Percentiles rank a stretch among this genome's conserved stretches.
phyloP scores from a whole-genome alignment of 2,329 filamentous ascomycete genomes.

The Penicillium nordicum region DNA sequence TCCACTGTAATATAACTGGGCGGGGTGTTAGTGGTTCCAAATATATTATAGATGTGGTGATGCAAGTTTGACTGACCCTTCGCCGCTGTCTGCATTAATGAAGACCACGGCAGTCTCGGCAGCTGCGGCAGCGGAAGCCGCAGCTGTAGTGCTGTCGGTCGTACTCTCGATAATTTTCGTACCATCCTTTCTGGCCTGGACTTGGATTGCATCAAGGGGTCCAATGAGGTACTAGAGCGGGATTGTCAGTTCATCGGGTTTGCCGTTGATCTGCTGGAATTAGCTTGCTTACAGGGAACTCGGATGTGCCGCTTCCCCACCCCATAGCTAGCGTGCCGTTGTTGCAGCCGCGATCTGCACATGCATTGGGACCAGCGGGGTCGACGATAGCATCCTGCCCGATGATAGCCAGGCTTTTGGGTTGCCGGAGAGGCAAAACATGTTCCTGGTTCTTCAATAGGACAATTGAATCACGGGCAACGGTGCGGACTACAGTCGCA shows the following conservation, averaged over 20 bases:
- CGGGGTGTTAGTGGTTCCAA: background rate
- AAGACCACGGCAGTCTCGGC: slow-evolving; percentile 48
- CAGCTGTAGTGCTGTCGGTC: slow-evolving; percentile 37
- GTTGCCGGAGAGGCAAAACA: slow-evolving; percentile 45
- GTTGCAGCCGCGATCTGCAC: slow-evolving; percentile 63
- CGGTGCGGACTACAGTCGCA: slow-evolving; percentile 37
- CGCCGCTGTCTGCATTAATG: slow-evolving; percentile 48
- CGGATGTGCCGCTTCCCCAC: slow-evolving; percentile 70
- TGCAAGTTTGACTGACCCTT: slow-evolving; percentile 31
- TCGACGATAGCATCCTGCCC: slow-evolving; percentile 50
- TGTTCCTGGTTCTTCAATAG: slow-evolving; percentile 47
- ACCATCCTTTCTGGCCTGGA: slow-evolving; percentile 35
- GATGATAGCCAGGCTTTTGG: slow-evolving; percentile 49
- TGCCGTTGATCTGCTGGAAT: background rate
- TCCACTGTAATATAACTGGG: slow-evolving; percentile 46
- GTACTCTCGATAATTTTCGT: slow-evolving; percentile 44
- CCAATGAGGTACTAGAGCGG: slow-evolving; percentile 40
- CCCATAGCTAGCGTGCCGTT: slow-evolving; percentile 66
- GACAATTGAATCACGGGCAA: slow-evolving; percentile 48
- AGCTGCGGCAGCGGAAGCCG: slow-evolving; percentile 36
- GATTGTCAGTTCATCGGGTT: background rate
- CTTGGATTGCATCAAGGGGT: slow-evolving; percentile 43
- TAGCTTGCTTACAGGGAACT: slow-evolving; percentile 54
- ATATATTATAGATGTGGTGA: no score
- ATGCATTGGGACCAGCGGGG: slow-evolving; percentile 49